Percentiles rank a stretch among this genome's conserved stretches.
Evolutionary conservation across 2,329 filamentous ascomycete species (phyloP).

Genomic region (Passalora sequoiae): DNA sequence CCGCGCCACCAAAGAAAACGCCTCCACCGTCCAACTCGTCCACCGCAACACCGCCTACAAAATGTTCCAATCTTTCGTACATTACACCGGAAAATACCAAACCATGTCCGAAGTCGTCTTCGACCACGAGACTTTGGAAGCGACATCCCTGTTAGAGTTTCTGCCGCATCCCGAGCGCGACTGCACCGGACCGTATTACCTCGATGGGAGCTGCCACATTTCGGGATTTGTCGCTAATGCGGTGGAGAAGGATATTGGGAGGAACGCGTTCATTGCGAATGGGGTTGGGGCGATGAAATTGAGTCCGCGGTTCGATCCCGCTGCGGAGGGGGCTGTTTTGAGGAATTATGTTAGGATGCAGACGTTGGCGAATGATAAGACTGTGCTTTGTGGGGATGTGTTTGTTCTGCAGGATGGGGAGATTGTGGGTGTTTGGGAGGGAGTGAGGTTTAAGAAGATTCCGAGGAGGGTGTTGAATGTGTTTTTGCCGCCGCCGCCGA

Average conservation of each 20-base stretch:
- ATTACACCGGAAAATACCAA: slow-evolving; percentile 25
- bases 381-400: slow-evolving; percentile 27
- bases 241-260: slow-evolving; percentile 27
- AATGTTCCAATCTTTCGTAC: slow-evolving; percentile 26
- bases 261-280: slow-evolving; percentile 35
- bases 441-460: slow-evolving; percentile 45
- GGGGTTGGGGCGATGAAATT: slow-evolving; percentile 34
- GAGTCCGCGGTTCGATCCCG: slow-evolving; percentile 19
- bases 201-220: slow-evolving; percentile 36
- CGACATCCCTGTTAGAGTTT: slow-evolving; percentile 30
- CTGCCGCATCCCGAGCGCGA: slow-evolving; percentile 24
- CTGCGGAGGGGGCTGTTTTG: not conserved
- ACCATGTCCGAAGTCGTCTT: slow-evolving; percentile 28
- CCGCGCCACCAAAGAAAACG: slow-evolving; percentile 14
- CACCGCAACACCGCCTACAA: slow-evolving; percentile 22
- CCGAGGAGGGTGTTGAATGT: slow-evolving; percentile 59
- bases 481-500: slow-evolving; percentile 57
- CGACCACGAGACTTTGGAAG: slow-evolving; percentile 23
- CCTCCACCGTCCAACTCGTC: slow-evolving; percentile 18
- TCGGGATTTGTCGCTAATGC: slow-evolving; percentile 38
- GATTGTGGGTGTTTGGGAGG: slow-evolving; percentile 32
- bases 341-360: slow-evolving; percentile 35
- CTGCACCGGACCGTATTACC: slow-evolving; percentile 34
- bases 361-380: slow-evolving; percentile 19
- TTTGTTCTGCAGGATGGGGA: slow-evolving; percentile 30